These are phyloP conservation scores for Misopates orontium DNA, from an alignment of 257 asterid species.

Conservation along the genomic window DNA sequence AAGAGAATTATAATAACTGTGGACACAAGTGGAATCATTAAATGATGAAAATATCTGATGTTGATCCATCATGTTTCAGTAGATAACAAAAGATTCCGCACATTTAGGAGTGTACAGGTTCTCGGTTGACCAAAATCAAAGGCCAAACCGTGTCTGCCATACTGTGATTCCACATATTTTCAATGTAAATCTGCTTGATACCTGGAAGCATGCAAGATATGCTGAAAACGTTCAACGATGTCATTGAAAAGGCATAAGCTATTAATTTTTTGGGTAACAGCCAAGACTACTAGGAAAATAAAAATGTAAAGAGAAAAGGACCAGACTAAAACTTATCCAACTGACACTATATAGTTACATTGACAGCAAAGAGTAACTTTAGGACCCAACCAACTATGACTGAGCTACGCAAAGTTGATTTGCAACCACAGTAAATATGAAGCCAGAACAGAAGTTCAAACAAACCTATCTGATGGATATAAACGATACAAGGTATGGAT, in stretches of 20 bases:
- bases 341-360: background rate
- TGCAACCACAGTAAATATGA: slow-evolving; percentile 14
- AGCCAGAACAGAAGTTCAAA: slow-evolving; percentile 28
- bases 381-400: background rate
- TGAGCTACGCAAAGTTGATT: slow-evolving; percentile 4
- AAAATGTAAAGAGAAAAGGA: slow-evolving; percentile 14
- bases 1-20: slow-evolving; percentile 8
- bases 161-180: background rate
- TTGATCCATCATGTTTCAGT: slow-evolving; percentile 4
- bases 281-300: slow-evolving; percentile 14
- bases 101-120: background rate
- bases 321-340: slow-evolving; percentile 8
- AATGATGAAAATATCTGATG: background rate
- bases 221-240: background rate
- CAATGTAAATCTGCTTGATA: slow-evolving; percentile 16
- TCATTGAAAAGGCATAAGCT: background rate
- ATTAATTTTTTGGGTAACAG: slow-evolving; percentile 21
- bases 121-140: background rate
- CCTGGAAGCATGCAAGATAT: slow-evolving; percentile 3
- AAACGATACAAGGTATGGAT: slow-evolving; percentile 73
- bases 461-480: slow-evolving; percentile 90
- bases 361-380: background rate
- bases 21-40: slow-evolving; percentile 11
- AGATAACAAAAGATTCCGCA: slow-evolving; percentile 3
- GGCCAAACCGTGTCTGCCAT: background rate